Evolutionary conservation across 352 stramenopile genomes (phyloP).

Genomic region (Phytophthora sp.): DNA sequence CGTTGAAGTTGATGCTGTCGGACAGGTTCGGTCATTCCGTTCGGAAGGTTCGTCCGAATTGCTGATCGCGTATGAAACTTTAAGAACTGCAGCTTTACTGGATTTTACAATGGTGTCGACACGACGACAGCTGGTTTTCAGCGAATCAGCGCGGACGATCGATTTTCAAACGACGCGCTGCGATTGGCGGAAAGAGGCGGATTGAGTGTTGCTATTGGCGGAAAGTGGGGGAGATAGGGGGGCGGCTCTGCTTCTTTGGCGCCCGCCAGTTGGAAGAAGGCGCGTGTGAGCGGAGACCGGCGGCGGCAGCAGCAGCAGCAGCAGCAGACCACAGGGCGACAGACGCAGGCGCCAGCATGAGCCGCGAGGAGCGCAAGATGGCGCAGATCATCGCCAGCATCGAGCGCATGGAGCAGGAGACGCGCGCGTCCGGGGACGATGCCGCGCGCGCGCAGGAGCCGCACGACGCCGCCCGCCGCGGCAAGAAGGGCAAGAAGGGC

Average conservation of each 20-base stretch:
- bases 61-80: too few species aligned
- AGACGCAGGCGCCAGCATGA: constrained; percentile 58
- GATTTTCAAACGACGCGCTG: too few species aligned
- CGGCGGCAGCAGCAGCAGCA: not conserved
- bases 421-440: constrained; percentile 26
- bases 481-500: constrained; percentile 42
- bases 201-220: too few species aligned
- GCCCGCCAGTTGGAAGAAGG: constrained; percentile 38
- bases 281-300: constrained; percentile 11
- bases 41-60: constrained; percentile 7
- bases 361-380: constrained; percentile 80
- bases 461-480: constrained; percentile 22
- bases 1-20: constrained; percentile 23
- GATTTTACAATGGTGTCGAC: too few species aligned
- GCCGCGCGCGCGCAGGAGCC: constrained; percentile 19
- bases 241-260: constrained; percentile 16
- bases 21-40: too few species aligned
- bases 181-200: too few species aligned
- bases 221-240: too few species aligned
- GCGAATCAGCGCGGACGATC: too few species aligned
- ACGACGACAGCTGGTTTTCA: too few species aligned
- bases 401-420: constrained; percentile 78
- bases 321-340: too few species aligned
- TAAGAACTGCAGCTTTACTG: too few species aligned
- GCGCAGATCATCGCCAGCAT: constrained; percentile 82